Percentiles rank a stretch among this genome's conserved stretches.
Conservation (phyloP, 2,329 filamentous ascomycete species). For the Nigrospora sphaerica region DNA sequence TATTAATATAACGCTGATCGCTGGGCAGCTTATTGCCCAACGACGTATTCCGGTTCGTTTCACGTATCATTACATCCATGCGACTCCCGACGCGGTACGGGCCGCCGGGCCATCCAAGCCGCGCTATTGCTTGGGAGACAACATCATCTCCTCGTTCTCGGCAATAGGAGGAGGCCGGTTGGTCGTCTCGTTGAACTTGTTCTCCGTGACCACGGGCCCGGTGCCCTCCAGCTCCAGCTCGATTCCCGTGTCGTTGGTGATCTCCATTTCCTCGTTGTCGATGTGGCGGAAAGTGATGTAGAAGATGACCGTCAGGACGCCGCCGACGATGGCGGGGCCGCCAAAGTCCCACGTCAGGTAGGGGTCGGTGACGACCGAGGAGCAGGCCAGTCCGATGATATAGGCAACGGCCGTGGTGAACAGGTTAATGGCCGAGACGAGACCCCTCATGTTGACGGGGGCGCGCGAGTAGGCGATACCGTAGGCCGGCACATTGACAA, state of each 20-base stretch:
- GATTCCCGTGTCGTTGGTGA: constrained; percentile 29
- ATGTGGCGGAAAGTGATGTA: constrained; percentile 40
- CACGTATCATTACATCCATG: no score
- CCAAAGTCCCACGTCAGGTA: constrained; percentile 43
- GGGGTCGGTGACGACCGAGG: constrained; percentile 39
- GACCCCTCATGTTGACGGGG: constrained; percentile 42
- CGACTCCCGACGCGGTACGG: no score
- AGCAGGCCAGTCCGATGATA: constrained; percentile 34
- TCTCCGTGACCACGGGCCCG: constrained; percentile 32
- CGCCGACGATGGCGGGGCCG: constrained; percentile 37
- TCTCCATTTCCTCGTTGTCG: constrained; percentile 36
- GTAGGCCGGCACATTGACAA: constrained; percentile 43
- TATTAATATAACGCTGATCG: no score
- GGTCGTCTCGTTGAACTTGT: constrained; percentile 26
- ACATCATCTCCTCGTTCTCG: constrained; percentile 26
- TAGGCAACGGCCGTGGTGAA: constrained; percentile 39
- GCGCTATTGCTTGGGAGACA: constrained; percentile 24
- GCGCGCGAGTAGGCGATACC: constrained; percentile 44
- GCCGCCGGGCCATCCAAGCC: not conserved
- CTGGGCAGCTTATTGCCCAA: no score
- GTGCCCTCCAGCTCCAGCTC: constrained; percentile 27
- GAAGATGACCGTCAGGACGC: constrained; percentile 34
- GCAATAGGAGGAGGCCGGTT: constrained; percentile 22
- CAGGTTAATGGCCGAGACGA: constrained; percentile 42
- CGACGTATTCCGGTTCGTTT: no score